Evolutionary conservation across 129 eudicot genomes (phyloP), one percentile per base, ranked within the genome.

Genomic region (Centrapalus pauciflorus): DNA sequence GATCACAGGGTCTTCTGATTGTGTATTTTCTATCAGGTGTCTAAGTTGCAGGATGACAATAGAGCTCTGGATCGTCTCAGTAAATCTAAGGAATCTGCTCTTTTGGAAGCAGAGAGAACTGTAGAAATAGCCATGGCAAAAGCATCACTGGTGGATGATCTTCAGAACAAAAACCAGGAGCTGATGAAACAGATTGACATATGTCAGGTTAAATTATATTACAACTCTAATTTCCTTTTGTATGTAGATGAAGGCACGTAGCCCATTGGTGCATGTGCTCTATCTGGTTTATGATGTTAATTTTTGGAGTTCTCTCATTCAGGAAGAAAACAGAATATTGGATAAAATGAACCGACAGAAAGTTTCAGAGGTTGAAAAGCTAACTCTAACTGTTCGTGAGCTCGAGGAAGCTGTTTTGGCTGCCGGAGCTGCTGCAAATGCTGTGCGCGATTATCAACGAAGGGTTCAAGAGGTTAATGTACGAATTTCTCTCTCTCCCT

Each of bases 351-450:
- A 91, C 66, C 70, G 96, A 27, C 98, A 85, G 54, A 91, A 91
- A 78, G 98, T 91, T 76, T 80, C 85, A 43, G 96, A 91, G 71
- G 98, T 91, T 70, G 96, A 91, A 69, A 91, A 79, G 78, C 78
- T 91, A 51, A 83, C 94, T 49, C 95, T 87, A 73, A 85, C 87
- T 0, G 96, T 91, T 71, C 67, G 60, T 63, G 98, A 91, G 82
- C 94, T 91, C 9, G 98, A 91, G 81, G 98, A 91, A 81, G 87
- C 94, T 61, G 94, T 91, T 75, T 79, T 91, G 80, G 88, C 95
- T 66, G 96, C 95, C 55, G 98, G 98, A 26, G 98, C 96, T 56
- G 87, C 98, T 78, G 98, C 98, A 1, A 91, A 91, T 75, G 90
- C 80, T 48, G 98, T 91, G 72, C 95, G 98, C 10, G 98, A 91